Evolutionary conservation across 2,329 filamentous ascomycete species (phyloP).

Genomic region (Stachybotrys chlorohalonatus): DNA sequence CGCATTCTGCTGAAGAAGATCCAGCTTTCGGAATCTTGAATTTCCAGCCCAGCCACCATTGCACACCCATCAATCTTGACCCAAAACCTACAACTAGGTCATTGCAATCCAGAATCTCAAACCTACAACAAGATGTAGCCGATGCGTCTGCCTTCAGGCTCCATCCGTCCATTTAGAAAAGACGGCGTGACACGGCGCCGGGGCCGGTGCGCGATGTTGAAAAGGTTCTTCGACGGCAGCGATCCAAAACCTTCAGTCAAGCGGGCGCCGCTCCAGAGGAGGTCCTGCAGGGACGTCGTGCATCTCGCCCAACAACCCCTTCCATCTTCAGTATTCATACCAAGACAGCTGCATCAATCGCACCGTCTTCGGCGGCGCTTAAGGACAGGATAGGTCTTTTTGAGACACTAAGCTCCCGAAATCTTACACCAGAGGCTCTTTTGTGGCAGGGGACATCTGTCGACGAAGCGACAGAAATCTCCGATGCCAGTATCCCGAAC

Average conservation of each 20-base stretch:
- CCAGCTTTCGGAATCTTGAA: not conserved
- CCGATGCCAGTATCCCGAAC: not conserved
- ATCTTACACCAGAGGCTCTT: not conserved
- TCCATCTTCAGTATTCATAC: not conserved
- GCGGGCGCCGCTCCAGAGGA: not conserved
- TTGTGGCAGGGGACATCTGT: not conserved
- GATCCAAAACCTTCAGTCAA: not conserved
- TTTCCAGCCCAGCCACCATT: not conserved
- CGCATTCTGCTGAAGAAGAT: too few species aligned
- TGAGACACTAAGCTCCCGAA: not conserved
- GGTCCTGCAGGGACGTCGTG: not conserved
- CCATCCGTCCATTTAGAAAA: conserved; percentile 5
- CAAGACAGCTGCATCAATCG: not conserved
- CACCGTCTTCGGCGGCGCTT: not conserved
- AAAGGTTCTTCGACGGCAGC: not conserved
- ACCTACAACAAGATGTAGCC: conserved; percentile 12
- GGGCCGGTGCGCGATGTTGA: not conserved
- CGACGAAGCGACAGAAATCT: not conserved
- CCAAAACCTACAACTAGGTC: not conserved
- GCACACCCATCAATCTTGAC: not conserved
- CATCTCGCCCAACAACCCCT: not conserved
- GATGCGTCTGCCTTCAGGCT: conserved; percentile 3
- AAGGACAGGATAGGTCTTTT: not conserved
- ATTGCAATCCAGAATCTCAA: conserved; percentile 9
- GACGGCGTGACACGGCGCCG: conserved; percentile 2